Evolutionary conservation across 2,329 filamentous ascomycete genomes (phyloP).

Genomic region (Aotearoamyces nothofagi): DNA sequence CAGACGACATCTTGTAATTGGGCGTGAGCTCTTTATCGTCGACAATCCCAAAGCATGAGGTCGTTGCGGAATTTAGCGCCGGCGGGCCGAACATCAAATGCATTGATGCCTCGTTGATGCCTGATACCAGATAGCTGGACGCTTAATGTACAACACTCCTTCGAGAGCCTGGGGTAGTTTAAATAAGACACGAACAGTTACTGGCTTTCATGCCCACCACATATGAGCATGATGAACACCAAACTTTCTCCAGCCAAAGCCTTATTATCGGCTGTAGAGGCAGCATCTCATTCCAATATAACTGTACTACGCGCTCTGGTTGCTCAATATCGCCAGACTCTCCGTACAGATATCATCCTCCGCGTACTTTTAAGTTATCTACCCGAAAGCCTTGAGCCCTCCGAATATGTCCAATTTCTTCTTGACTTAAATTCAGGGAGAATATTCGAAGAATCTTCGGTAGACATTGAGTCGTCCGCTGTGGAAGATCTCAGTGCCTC

Average conservation of each 20-base stretch:
- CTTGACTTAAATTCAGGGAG: constrained; percentile 28
- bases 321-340: constrained; percentile 35
- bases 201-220: too few relatives aligned
- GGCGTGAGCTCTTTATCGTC: too few relatives aligned
- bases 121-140: too few relatives aligned
- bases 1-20: constrained; percentile 65
- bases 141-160: too few relatives aligned
- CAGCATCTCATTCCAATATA: constrained; percentile 51
- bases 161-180: too few relatives aligned
- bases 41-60: constrained; percentile 1
- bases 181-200: too few relatives aligned
- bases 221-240: constrained; percentile 11
- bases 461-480: constrained; percentile 33
- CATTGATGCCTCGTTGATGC: constrained; percentile 11
- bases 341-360: constrained; percentile 50
- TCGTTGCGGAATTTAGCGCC: constrained; percentile 1
- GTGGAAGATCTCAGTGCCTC: constrained; percentile 45
- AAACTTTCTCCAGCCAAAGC: constrained; percentile 50
- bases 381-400: constrained; percentile 52
- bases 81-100: constrained; percentile 3
- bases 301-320: constrained; percentile 44
- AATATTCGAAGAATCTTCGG: constrained; percentile 20
- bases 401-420: constrained; percentile 46
- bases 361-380: constrained; percentile 64
- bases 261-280: constrained; percentile 57